Percentiles rank a stretch among this genome's conserved stretches.
Conservation (phyloP, 148 eudicot genomes). For the Camellia lanceoleosa region DNA sequence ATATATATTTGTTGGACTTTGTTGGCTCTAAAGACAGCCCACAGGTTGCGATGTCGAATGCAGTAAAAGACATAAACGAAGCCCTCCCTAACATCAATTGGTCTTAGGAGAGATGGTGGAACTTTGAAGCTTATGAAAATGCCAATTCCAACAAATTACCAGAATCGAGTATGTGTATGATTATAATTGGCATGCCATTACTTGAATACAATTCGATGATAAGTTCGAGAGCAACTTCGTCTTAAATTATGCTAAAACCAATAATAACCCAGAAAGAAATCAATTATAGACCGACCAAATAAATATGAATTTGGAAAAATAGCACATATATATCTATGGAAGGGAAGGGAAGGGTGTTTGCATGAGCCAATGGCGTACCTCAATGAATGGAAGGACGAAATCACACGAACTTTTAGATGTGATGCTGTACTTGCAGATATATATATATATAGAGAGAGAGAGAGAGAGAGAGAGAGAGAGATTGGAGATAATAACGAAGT, state of each 20-base stretch:
- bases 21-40: too few species aligned
- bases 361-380: slow-evolving; percentile 6
- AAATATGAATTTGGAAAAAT: background rate
- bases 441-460: background rate
- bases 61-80: too few species aligned
- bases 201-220: background rate
- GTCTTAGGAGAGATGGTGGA: too few species aligned
- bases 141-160: background rate
- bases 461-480: slow-evolving; percentile 17
- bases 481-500: slow-evolving; percentile 14
- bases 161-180: background rate
- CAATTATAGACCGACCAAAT: background rate
- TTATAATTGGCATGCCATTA: background rate
- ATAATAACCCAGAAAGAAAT: background rate
- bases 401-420: background rate
- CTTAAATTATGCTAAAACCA: background rate
- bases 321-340: too few species aligned
- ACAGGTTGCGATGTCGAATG: too few species aligned
- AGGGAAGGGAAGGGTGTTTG: background rate
- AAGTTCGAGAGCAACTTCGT: background rate
- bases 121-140: too few species aligned
- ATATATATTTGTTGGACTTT: too few species aligned
- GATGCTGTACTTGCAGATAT: background rate
- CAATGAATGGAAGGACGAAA: background rate
- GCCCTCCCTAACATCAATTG: too few species aligned